These are phyloP conservation scores for Aspergillus brasiliensis DNA, from an alignment of 2,329 filamentous ascomycete species.

Conservation along the genomic window DNA sequence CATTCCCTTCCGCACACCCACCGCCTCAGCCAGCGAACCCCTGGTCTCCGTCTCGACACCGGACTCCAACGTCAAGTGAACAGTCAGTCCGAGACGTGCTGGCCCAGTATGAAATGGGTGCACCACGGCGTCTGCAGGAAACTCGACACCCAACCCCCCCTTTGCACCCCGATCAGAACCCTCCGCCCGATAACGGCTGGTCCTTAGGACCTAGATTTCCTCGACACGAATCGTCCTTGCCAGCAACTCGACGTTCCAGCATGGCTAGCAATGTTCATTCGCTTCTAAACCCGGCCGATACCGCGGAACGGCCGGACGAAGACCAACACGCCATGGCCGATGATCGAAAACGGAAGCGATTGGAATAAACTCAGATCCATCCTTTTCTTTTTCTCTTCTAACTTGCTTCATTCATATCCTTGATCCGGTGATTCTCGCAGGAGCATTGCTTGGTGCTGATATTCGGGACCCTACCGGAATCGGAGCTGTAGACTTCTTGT, in stretches of 20 bases:
- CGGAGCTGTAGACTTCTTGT: not conserved
- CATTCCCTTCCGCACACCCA: slow-evolving; percentile 65
- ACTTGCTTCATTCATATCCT: not conserved
- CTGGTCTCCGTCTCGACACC: slow-evolving; percentile 69
- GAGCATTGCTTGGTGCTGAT: not conserved
- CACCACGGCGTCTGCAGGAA: slow-evolving; percentile 50
- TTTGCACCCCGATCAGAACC: slow-evolving; percentile 50
- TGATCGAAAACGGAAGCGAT: slow-evolving; percentile 64
- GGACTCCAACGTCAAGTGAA: slow-evolving; percentile 55
- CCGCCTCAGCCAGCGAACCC: slow-evolving; percentile 64
- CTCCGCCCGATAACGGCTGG: slow-evolving; percentile 60
- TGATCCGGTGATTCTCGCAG: not conserved
- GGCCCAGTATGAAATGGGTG: slow-evolving; percentile 66
- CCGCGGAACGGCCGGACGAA: slow-evolving; percentile 66
- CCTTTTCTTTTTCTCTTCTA: no score
- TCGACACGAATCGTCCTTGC: slow-evolving; percentile 47
- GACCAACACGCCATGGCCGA: slow-evolving; percentile 58
- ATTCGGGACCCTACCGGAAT: not conserved
- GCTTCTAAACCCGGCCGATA: slow-evolving; percentile 68
- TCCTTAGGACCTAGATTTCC: slow-evolving; percentile 48
- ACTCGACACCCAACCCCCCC: slow-evolving; percentile 58
- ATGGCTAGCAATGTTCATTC: slow-evolving; percentile 72
- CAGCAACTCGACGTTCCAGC: slow-evolving; percentile 67
- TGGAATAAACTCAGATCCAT: slow-evolving; percentile 43
- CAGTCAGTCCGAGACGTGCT: slow-evolving; percentile 65